These are phyloP conservation scores for Populus davidiana DNA, from an alignment of 345 rosid species.

Conservation along the genomic window DNA sequence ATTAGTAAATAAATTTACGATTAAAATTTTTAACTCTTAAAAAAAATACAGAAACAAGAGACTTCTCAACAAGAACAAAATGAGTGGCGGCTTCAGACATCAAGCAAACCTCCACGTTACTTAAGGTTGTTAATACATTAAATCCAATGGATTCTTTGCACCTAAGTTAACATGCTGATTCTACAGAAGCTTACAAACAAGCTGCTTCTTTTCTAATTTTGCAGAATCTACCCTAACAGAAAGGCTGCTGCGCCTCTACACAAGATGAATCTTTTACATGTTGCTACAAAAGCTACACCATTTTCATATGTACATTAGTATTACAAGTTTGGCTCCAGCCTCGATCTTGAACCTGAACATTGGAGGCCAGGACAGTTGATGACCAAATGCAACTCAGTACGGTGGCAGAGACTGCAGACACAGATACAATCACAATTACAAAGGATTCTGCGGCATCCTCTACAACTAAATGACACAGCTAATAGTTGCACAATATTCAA, in stretches of 20 bases:
- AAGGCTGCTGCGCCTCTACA: neutral
- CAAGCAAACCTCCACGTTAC: neutral
- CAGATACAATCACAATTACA: neutral
- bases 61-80: neutral
- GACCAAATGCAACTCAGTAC: neutral
- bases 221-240: neutral
- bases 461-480: neutral
- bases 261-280: neutral
- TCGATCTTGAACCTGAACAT: neutral
- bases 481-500: neutral
- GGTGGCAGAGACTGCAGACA: neutral
- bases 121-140: neutral
- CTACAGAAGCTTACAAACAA: neutral
- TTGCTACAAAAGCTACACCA: slow-evolving; percentile 3
- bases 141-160: neutral
- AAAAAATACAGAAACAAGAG: neutral
- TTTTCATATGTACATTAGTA: slow-evolving; percentile 23
- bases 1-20: no score
- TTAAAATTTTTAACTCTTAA: no score
- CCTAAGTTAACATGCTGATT: neutral
- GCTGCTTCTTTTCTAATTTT: neutral
- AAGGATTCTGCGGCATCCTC: neutral
- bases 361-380: neutral
- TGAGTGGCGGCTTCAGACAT: neutral
- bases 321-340: slow-evolving; percentile 7